Evolutionary conservation across 306 rosid species (phyloP).

Genomic region (barrel medic (Medicago truncatula)): MtrunA17r5.0-ANR NC_053043.1:42623501-42624000

Average conservation of each 20-base stretch:
- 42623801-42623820: conserved; percentile 6
- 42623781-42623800: conserved; percentile 6
- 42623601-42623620: neutral
- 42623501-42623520: conserved; percentile 59
- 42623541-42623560: conserved; percentile 77
- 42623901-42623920: neutral
- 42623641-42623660: neutral
- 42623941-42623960: too few relatives aligned
- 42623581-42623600: conserved; percentile 38
- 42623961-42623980: neutral
- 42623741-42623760: conserved; percentile 9
- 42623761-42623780: conserved; percentile 29
- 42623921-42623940: too few relatives aligned
- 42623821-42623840: neutral
- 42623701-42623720: neutral
- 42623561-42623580: conserved; percentile 79
- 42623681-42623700: neutral
- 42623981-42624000: neutral
- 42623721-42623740: neutral
- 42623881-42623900: neutral
- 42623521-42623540: conserved; percentile 72
- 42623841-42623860: neutral
- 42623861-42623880: neutral
- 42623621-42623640: neutral
- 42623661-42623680: neutral